These are phyloP conservation scores for Galerina marginata DNA, from an alignment of 768 basidiomycete genomes.

Conservation along the genomic window DNA sequence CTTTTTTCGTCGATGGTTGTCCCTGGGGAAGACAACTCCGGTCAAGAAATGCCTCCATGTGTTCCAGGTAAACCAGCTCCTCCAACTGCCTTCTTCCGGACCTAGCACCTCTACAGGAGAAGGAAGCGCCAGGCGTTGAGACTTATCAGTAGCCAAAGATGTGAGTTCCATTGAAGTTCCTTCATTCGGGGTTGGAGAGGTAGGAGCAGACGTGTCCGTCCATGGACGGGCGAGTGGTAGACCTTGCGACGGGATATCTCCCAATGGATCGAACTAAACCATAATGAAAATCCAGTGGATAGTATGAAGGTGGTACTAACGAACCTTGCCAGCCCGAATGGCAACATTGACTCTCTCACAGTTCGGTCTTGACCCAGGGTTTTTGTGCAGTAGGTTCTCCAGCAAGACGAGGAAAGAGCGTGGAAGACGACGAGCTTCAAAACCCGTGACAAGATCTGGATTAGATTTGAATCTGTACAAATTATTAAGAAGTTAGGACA, in stretches of 20 bases:
- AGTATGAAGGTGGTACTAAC: constrained; percentile 25
- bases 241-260: constrained; percentile 5
- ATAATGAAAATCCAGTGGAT: neutral
- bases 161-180: neutral
- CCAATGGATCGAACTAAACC: constrained; percentile 29
- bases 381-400: constrained; percentile 70
- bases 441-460: constrained; percentile 53
- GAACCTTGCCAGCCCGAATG: constrained; percentile 74
- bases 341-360: constrained; percentile 75
- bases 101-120: constrained; percentile 26
- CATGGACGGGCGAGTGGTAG: constrained; percentile 24
- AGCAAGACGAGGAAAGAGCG: constrained; percentile 72
- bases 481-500: neutral
- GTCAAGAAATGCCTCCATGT: constrained; percentile 5
- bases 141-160: constrained; percentile 8
- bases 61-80: constrained; percentile 15
- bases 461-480: constrained; percentile 54
- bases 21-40: neutral
- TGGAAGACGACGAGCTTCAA: constrained; percentile 77
- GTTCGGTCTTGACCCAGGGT: constrained; percentile 66
- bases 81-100: constrained; percentile 26
- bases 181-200: neutral
- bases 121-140: constrained; percentile 26
- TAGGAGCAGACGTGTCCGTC: constrained; percentile 4
- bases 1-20: constrained; percentile 1